phyloP scores from a whole-genome alignment of 2,329 filamentous ascomycete genomes.

The Pseudocercospora pini-densiflorae region DNA sequence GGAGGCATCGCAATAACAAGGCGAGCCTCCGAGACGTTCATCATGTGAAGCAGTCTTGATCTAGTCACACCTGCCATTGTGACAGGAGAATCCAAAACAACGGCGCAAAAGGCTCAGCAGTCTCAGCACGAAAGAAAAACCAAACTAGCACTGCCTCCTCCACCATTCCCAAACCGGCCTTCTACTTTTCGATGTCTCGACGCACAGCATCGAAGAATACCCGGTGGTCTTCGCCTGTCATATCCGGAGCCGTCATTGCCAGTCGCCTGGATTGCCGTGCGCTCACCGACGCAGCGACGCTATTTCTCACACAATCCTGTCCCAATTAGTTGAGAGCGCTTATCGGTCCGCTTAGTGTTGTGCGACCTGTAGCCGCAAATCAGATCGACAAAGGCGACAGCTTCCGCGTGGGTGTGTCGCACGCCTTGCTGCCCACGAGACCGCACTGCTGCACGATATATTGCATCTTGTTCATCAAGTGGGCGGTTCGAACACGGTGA shows the following conservation, averaged over 20 bases:
- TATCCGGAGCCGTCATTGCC: conserved; percentile 5
- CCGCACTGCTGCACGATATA: conserved; percentile 20
- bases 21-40: background rate
- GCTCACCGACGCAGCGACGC: background rate
- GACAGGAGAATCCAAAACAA: conserved; percentile 11
- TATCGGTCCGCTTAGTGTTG: conserved; percentile 14
- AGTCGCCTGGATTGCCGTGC: conserved; percentile 8
- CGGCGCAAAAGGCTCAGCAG: conserved; percentile 6
- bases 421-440: conserved; percentile 25
- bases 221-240: background rate
- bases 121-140: background rate
- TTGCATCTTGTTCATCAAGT: conserved; percentile 14
- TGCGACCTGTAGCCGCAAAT: conserved; percentile 13
- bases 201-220: conserved; percentile 7
- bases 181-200: conserved; percentile 12
- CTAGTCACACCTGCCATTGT: conserved; percentile 1
- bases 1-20: background rate
- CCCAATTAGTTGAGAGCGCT: conserved; percentile 11
- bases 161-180: conserved; percentile 10
- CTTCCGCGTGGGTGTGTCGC: conserved; percentile 7
- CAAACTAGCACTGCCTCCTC: background rate
- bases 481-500: conserved; percentile 15
- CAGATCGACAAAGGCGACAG: conserved; percentile 7
- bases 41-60: background rate
- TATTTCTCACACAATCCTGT: background rate